Conservation (phyloP, 306 rosid genomes). For the Boehmeria nivea region DNA sequence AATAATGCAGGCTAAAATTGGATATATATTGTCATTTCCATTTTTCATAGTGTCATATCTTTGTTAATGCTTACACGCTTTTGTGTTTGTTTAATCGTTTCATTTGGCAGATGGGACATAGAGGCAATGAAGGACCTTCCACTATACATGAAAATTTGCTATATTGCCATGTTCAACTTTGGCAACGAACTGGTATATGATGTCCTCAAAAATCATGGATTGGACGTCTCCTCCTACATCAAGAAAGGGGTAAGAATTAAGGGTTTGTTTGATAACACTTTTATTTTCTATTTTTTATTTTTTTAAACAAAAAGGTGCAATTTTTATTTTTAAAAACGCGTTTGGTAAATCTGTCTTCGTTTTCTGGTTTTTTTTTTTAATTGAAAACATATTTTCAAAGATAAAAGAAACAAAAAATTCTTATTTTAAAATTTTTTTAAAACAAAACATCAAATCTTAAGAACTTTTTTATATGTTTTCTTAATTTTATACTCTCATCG, state of each 20-base stretch:
- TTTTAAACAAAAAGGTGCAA: too few relatives aligned
- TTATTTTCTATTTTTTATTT: background rate
- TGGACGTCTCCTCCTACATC: background rate
- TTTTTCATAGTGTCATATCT: too few relatives aligned
- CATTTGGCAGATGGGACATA: conserved; percentile 18
- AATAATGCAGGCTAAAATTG: background rate
- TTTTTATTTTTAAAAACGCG: too few relatives aligned
- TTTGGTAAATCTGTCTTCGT: too few relatives aligned
- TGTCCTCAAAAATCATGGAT: conserved; percentile 1
- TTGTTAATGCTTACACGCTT: too few relatives aligned
- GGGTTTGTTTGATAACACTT: background rate
- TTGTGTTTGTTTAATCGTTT: background rate
- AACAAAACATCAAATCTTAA: too few relatives aligned
- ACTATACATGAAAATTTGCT: conserved; percentile 25
- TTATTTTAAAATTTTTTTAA: too few relatives aligned
- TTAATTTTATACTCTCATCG: too few relatives aligned
- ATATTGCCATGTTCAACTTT: conserved; percentile 19
- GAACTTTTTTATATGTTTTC: too few relatives aligned
- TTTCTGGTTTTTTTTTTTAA: too few relatives aligned
- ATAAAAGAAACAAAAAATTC: too few relatives aligned
- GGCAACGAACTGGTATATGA: conserved; percentile 18
- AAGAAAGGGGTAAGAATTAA: conserved; percentile 16
- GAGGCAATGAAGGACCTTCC: conserved; percentile 21
- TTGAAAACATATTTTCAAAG: too few relatives aligned
- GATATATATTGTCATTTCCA: background rate